These are phyloP conservation scores for Mallotus japonicus DNA, from an alignment of 441 rosid genomes.

Conservation along the genomic window DNA sequence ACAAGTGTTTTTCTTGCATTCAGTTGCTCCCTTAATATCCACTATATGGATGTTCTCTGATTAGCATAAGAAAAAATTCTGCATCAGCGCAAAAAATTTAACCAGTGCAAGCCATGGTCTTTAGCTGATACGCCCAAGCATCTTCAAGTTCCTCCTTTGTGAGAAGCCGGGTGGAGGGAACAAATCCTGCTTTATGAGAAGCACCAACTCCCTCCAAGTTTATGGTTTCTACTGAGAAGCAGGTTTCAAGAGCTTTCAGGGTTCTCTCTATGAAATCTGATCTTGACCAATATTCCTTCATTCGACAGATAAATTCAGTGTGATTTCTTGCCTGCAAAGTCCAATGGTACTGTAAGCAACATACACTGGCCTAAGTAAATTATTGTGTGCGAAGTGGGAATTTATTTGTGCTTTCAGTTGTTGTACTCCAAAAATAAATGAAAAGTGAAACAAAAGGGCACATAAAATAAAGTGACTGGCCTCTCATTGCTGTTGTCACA, in stretches of 20 bases:
- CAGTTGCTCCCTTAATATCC: too few relatives aligned
- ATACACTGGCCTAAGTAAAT: neutral
- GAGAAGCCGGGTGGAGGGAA: slow-evolving; percentile 46
- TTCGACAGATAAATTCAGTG: slow-evolving; percentile 53
- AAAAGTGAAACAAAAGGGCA: neutral
- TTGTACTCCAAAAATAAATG: neutral
- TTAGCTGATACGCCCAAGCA: slow-evolving; percentile 21
- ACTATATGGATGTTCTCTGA: neutral
- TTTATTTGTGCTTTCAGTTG: too few relatives aligned
- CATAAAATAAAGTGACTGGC: neutral
- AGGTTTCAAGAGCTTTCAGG: slow-evolving; percentile 43
- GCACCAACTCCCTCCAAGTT: slow-evolving; percentile 34
- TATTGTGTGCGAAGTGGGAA: neutral
- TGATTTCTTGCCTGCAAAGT: slow-evolving; percentile 59
- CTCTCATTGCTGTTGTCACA: neutral
- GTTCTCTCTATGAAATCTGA: slow-evolving; percentile 53
- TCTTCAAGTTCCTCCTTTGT: slow-evolving; percentile 50
- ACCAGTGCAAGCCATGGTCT: neutral
- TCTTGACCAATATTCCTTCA: slow-evolving; percentile 69
- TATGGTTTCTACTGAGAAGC: slow-evolving; percentile 45
- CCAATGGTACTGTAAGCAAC: slow-evolving; percentile 1
- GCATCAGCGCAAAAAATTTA: slow-evolving; percentile 1
- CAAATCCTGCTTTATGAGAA: slow-evolving; percentile 25
- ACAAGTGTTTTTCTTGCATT: too few relatives aligned
- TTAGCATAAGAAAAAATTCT: neutral